These are phyloP conservation scores for Agapanthus africanus DNA, from an alignment of 106 monocot species.

Conservation along the genomic window DNA sequence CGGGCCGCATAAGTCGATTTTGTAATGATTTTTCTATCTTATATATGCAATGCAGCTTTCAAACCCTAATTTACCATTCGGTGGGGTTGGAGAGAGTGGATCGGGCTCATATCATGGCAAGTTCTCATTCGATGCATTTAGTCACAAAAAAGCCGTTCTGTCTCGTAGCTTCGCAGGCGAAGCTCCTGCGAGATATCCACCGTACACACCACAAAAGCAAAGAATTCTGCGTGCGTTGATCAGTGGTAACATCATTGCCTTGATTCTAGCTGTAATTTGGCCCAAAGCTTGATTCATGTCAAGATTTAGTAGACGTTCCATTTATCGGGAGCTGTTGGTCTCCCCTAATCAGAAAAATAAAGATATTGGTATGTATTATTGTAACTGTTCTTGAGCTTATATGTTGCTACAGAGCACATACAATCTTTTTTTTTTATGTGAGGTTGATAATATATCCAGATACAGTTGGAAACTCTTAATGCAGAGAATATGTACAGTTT, in stretches of 20 bases:
- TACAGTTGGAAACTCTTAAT: not conserved
- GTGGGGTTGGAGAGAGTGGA: slow-evolving; percentile 59
- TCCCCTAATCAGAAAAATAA: not conserved
- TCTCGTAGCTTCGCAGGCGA: slow-evolving; percentile 62
- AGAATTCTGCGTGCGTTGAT: slow-evolving; percentile 54
- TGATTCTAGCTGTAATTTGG: slow-evolving; percentile 42
- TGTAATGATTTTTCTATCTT: not conserved
- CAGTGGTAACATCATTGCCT: slow-evolving; percentile 38
- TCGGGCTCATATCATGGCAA: slow-evolving; percentile 52
- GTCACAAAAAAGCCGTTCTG: slow-evolving; percentile 76
- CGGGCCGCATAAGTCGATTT: not conserved
- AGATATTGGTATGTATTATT: not conserved
- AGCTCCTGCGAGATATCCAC: slow-evolving; percentile 62
- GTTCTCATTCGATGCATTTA: slow-evolving; percentile 74
- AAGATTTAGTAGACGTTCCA: not conserved
- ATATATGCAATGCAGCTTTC: slow-evolving; percentile 27
- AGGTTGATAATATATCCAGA: not conserved
- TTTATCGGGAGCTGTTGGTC: not conserved
- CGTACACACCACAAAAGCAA: slow-evolving; percentile 59
- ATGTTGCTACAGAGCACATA: not conserved
- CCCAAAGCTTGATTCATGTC: slow-evolving; percentile 1
- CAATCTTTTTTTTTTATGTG: not conserved
- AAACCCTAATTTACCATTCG: slow-evolving; percentile 48
- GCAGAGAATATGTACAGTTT: not conserved
- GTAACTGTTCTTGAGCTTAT: not conserved